Evolutionary conservation across 345 rosid genomes (phyloP), one percentile per base, ranked within the genome.

Genomic region (Eutrema yunnanense): DNA sequence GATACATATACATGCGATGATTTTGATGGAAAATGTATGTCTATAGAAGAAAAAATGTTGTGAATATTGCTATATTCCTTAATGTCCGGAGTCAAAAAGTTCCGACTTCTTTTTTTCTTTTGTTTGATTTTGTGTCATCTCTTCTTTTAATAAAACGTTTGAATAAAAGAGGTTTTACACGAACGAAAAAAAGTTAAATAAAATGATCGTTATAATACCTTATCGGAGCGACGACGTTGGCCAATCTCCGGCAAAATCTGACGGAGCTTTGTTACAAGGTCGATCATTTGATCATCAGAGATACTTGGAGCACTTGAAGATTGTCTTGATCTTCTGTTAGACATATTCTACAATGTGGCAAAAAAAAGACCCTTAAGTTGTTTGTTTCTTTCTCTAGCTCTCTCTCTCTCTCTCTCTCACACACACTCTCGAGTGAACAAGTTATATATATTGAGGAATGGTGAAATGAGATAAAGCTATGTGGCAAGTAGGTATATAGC

Each of bases 221-320:
- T 91, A 61, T 86, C 86, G 1, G 98, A 84, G 57, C 90, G 92
- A 54, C 90, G 90, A 67, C 88, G 73, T 36, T 83, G 72, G 0
- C 89, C 86, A 74, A 90, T 87, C 87, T 94, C 98, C 1, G 98
- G 98, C 33, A 94, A 90, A 76, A 90, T 82, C 34, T 86, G 88
- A 38, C 88, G 91, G 75, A 94, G 76, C 77, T 94, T 94, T 77
- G 96, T 74, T 70, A 94, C 83, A 12, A 94, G 98, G 42, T 89
- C 87, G 32, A 84, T 84, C 86, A 94, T 94, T 79, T 90, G 98
- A 73, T 87, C 95, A 78, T 94, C 97, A 9, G 78, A 86, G 86
- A 94, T 94, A 77, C 97, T 83, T 2, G 98, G 80, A 73, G 58
- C 73, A 37, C 87, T 73, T 9, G 88, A 68, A 52, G 67, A 60